These are phyloP conservation scores for Lentinula edodes DNA, from an alignment of 768 basidiomycete genomes.

Conservation along the genomic window DNA sequence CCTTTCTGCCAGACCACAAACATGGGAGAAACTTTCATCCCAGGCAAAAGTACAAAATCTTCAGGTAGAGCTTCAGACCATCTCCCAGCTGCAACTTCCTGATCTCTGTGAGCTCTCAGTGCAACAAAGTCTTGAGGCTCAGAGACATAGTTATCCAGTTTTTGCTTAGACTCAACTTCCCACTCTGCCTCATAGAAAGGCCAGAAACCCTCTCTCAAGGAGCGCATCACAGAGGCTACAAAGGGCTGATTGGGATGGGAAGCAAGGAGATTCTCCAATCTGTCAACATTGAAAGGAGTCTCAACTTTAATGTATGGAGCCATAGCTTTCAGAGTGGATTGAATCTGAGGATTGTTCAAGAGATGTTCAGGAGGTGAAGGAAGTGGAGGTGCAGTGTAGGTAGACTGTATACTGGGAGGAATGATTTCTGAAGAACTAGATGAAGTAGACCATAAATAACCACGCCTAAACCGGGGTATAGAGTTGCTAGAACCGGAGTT, in stretches of 20 bases:
- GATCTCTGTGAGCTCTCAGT: constrained; percentile 11
- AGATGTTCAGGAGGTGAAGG: too few relatives aligned
- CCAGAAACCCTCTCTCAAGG: constrained; percentile 26
- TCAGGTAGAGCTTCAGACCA: constrained; percentile 13
- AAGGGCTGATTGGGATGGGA: constrained; percentile 25
- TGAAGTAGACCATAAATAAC: too few relatives aligned
- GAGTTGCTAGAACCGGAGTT: too few relatives aligned
- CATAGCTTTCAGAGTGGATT: too few relatives aligned
- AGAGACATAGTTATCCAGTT: constrained; percentile 10
- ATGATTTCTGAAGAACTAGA: too few relatives aligned
- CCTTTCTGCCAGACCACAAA: constrained; percentile 21
- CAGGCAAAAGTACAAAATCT: constrained; percentile 12
- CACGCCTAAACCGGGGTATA: too few relatives aligned
- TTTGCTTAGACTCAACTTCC: constrained; percentile 1
- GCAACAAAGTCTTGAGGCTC: constrained; percentile 10
- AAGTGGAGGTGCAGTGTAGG: too few relatives aligned
- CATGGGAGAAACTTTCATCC: constrained; percentile 22
- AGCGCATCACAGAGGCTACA: constrained; percentile 16
- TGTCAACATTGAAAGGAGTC: constrained; percentile 19
- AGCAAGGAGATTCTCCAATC: constrained; percentile 14
- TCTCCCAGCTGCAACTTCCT: constrained; percentile 12
- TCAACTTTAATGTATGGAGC: too few relatives aligned
- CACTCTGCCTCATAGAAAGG: constrained; percentile 21
- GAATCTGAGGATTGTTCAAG: too few relatives aligned
- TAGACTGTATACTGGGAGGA: too few relatives aligned